A percentile compares a stretch with the other conserved stretches of the same genome.
phyloP scores from a whole-genome alignment of 257 asterid species.

The Eustoma russellianum region DNA sequence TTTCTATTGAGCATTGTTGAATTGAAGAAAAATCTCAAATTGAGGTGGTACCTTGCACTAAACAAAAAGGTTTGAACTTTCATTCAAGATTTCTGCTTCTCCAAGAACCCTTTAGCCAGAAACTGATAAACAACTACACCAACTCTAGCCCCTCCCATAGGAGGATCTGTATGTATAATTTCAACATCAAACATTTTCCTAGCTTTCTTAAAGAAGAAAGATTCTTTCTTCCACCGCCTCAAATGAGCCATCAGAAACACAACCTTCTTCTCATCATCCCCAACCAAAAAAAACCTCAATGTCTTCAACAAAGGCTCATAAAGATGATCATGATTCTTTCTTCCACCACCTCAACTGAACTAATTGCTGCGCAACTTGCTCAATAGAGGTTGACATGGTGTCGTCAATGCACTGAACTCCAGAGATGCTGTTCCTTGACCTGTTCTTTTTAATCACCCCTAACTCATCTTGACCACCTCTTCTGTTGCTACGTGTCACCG shows the following conservation, averaged over 20 bases:
- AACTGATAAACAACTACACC: conserved; percentile 49
- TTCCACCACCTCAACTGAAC: too few relatives aligned
- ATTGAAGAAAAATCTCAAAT: too few relatives aligned
- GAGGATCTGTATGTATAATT: conserved; percentile 36
- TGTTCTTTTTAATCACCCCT: too few relatives aligned
- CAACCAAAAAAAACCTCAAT: conserved; percentile 34
- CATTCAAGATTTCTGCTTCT: not conserved
- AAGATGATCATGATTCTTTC: conserved; percentile 55
- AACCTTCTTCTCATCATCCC: conserved; percentile 16
- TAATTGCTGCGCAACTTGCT: too few relatives aligned
- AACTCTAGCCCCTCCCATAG: conserved; percentile 42
- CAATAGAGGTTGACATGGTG: too few relatives aligned
- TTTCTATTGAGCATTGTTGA: too few relatives aligned
- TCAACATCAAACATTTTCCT: conserved; percentile 42
- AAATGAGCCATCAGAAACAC: conserved; percentile 72
- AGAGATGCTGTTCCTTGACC: too few relatives aligned
- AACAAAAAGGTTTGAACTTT: too few relatives aligned
- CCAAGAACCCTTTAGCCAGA: conserved; percentile 15
- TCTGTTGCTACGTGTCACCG: too few relatives aligned
- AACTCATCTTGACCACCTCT: too few relatives aligned
- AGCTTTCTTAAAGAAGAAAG: conserved; percentile 53
- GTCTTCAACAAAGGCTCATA: conserved; percentile 56
- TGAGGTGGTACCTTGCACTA: too few relatives aligned
- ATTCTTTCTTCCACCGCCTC: conserved; percentile 81
- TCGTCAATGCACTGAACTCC: too few relatives aligned